Conservation (phyloP, 495 filamentous ascomycete genomes). For the Achaetomiella virescens region DNA sequence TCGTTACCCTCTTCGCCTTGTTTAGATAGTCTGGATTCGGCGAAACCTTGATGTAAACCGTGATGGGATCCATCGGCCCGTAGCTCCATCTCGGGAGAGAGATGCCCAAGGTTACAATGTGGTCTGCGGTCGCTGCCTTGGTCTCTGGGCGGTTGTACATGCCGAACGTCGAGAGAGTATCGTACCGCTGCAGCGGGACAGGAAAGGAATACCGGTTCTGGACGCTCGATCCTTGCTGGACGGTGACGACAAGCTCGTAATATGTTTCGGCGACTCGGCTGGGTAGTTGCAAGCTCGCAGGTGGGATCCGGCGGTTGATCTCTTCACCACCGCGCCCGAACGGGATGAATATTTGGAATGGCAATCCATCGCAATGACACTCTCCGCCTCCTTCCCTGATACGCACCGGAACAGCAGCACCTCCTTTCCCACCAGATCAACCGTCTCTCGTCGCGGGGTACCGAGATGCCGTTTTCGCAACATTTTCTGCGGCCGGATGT, state of each 20-base stretch:
- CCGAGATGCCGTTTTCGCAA: conserved; percentile 89
- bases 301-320: conserved; percentile 78
- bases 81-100: conserved; percentile 94
- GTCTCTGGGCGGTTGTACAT: conserved; percentile 98
- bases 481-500: conserved; percentile 87
- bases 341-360: conserved; percentile 95
- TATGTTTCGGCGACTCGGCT: conserved; percentile 91
- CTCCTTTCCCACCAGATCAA: conserved; percentile 91
- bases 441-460: conserved; percentile 84
- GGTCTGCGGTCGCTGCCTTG: conserved; percentile 77
- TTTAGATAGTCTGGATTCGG: conserved; percentile 87
- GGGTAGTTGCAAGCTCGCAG: conserved; percentile 83
- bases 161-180: conserved; percentile 95
- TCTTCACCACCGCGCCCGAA: conserved; percentile 87
- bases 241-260: conserved; percentile 93
- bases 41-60: conserved; percentile 85
- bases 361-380: conserved; percentile 94
- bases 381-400: conserved; percentile 75
- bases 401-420: conserved; percentile 84
- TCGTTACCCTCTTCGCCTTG: conserved; percentile 88
- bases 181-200: conserved; percentile 85
- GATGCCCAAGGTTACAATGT: conserved; percentile 85
- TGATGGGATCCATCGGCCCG: conserved; percentile 89
- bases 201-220: conserved; percentile 89
- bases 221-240: conserved; percentile 80